Conservation (phyloP, 345 rosid genomes). For the Syzygium grande region DNA sequence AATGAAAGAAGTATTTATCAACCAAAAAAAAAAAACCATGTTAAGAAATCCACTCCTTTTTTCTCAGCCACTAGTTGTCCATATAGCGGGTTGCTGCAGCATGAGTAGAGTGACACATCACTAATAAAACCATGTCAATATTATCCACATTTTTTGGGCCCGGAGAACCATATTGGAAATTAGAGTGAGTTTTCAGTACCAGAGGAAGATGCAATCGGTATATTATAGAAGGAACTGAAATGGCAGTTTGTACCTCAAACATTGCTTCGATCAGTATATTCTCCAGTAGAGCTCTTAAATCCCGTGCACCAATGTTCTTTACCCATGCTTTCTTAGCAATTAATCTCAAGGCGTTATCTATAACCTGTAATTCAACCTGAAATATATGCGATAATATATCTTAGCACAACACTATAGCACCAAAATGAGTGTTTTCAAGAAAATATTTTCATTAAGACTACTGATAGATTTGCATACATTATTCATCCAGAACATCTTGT, state of each 20-base stretch:
- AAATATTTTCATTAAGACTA: not conserved
- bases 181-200: not conserved
- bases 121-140: not conserved
- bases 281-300: conserved; percentile 78
- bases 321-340: conserved; percentile 83
- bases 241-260: conserved; percentile 59
- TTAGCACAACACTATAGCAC: not conserved
- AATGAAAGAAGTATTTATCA: too few relatives aligned
- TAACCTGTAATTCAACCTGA: conserved; percentile 78
- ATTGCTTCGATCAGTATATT: conserved; percentile 85
- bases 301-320: conserved; percentile 94
- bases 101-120: not conserved
- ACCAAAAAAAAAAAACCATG: not conserved
- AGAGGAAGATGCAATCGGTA: not conserved
- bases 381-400: not conserved
- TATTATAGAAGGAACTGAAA: not conserved
- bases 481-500: conserved; percentile 78
- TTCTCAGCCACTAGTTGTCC: not conserved
- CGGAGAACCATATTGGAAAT: not conserved
- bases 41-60: not conserved
- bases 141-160: not conserved
- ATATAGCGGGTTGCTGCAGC: not conserved
- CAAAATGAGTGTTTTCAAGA: not conserved
- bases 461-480: conserved; percentile 34
- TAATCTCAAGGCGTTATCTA: conserved; percentile 58